Percentiles rank a stretch among this genome's conserved stretches.
These are phyloP conservation scores for Puccinellia tenuiflora DNA, from an alignment of 176 grass and related monocot species.

Conservation along the genomic window DNA sequence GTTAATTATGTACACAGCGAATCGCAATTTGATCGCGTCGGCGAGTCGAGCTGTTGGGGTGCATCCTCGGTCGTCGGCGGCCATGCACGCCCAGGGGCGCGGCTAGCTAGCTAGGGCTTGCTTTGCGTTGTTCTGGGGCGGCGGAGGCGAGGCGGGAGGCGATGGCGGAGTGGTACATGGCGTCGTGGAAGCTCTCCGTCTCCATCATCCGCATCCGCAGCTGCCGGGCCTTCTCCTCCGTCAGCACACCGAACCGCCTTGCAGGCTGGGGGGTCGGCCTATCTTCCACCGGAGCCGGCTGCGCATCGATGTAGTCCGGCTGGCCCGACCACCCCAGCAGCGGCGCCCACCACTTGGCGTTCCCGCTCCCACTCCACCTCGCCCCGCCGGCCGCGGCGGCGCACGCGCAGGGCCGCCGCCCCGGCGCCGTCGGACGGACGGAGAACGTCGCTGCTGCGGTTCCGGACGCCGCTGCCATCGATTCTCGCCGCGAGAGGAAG, in stretches of 20 bases:
- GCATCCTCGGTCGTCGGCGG: no score
- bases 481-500: no score
- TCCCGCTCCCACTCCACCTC: neutral
- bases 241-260: conserved; percentile 53
- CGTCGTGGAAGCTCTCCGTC: conserved; percentile 73
- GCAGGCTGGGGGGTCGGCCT: neutral
- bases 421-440: neutral
- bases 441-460: neutral
- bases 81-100: no score
- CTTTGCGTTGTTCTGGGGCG: neutral
- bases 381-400: neutral
- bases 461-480: neutral
- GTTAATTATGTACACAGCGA: no score
- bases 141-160: conserved; percentile 94
- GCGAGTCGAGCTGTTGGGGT: no score
- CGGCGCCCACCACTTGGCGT: conserved; percentile 79
- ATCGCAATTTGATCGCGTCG: no score
- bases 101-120: no score
- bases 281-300: no score
- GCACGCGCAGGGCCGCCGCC: neutral
- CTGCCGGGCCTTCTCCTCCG: conserved; percentile 88
- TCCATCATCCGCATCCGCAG: conserved; percentile 79
- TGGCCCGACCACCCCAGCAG: conserved; percentile 79
- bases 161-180: conserved; percentile 99
- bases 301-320: conserved; percentile 80